Base-by-base conservation (phyloP, 2,329 filamentous ascomycete species). In the Beauveria brongniartii region DNA sequence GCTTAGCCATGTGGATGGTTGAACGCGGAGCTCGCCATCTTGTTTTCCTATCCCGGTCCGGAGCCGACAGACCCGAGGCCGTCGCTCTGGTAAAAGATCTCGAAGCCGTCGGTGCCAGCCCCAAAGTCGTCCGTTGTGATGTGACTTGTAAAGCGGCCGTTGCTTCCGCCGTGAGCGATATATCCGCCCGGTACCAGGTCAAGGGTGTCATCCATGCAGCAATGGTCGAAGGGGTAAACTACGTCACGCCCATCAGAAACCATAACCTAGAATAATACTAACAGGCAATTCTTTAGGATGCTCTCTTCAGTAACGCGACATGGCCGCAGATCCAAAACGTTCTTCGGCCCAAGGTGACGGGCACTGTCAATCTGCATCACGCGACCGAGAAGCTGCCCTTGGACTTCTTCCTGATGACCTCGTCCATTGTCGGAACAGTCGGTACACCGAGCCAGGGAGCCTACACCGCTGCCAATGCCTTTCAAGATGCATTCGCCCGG, bases 201-300 rank as follows among this genome's bases (percentile, higher is more conserved):
- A 20, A 20, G 16, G 77, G 77, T 40, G 66, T 78, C 3, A 65
- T 78, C 24, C 74, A 78, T 47, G 67, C 69, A 5, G 71, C 77
- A 26, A 75, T 78, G 73, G 73, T 77, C 28, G 28, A 30, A 30
- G 28, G 28, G 28, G 28, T 30, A 24, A 24, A 24, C 22, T 3
- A 22, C 22, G 3, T 22, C 22, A 24, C 24, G 1, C 24, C 24
- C 24, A 30, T 30, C 28, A 30, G 28, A 30, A 24, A 24, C 22
- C 22, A 22, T 8, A 28, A 28, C 26, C 26, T 28, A 28, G 26
- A 6, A 28, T 6, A 68, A 8, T 56, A 64, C 44, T 47, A 26
- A 47, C 44, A 12, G 7, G 9, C 12, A 30, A 30, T 9, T 16
- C 5, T 24, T 4, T 24, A 53, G 34, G 50, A 53, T 28, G 34